phyloP scores from a whole-genome alignment of 2,329 filamentous ascomycete species.

The Zalaria obscura region DNA sequence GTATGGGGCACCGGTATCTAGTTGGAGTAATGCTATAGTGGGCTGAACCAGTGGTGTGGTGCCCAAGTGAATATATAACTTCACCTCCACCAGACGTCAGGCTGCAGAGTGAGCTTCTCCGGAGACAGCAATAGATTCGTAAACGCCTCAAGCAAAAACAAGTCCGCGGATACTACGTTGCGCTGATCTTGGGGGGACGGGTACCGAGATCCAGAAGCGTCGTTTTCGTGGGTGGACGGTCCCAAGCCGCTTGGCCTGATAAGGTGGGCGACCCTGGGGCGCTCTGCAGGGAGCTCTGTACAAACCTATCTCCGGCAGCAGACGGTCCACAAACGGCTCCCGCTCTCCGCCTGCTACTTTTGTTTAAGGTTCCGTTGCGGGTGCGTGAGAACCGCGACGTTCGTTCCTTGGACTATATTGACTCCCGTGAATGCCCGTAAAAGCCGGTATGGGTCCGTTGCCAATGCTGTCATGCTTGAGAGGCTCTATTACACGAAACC shows the following conservation, averaged over 20 bases:
- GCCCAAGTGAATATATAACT: background rate
- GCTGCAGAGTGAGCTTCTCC: constrained; percentile 4
- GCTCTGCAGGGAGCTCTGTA: background rate
- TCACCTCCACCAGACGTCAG: background rate
- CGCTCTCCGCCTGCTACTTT: no score
- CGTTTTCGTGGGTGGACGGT: background rate
- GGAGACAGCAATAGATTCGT: constrained; percentile 2
- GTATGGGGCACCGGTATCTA: no score
- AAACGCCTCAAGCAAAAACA: constrained; percentile 6
- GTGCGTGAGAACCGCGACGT: no score
- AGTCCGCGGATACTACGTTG: constrained; percentile 5
- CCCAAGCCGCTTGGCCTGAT: constrained; percentile 2
- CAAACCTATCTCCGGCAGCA: background rate
- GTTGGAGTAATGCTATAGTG: no score
- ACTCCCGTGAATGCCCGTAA: no score
- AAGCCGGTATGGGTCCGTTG: no score
- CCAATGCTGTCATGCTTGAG: no score
- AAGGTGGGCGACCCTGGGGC: background rate
- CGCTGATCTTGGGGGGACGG: constrained; percentile 4
- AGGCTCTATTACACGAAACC: no score
- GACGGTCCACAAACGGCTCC: no score
- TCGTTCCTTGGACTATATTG: no score
- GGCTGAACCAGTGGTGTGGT: background rate
- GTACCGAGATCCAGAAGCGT: constrained; percentile 1
- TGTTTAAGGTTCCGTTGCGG: no score